phyloP scores from a whole-genome alignment of 2,329 filamentous ascomycete genomes.

The Anisogramma anomala region DNA sequence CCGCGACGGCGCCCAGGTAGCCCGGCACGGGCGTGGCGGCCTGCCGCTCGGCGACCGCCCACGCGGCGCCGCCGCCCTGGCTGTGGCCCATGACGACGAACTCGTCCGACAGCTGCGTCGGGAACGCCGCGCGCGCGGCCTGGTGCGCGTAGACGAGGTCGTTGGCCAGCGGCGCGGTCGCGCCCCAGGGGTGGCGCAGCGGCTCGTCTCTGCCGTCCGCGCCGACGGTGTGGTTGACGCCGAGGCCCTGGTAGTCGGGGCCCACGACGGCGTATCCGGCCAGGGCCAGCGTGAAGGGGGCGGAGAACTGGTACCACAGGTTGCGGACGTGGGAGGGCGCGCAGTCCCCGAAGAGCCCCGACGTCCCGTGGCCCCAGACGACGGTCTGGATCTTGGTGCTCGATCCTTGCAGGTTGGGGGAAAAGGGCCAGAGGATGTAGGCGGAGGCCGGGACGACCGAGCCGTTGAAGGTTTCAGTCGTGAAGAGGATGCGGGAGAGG shows the following conservation, averaged over 20 bases:
- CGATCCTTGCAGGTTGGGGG: conserved; percentile 15
- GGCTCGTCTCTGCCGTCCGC: conserved; percentile 21
- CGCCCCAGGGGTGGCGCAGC: conserved; percentile 31
- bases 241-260: conserved; percentile 34
- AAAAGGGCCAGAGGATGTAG: conserved; percentile 38
- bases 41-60: conserved; percentile 27
- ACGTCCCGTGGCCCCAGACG: conserved; percentile 34
- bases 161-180: conserved; percentile 26
- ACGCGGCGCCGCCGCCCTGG: conserved; percentile 33
- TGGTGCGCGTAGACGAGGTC: conserved; percentile 32
- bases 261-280: conserved; percentile 33
- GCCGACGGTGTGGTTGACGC: conserved; percentile 20
- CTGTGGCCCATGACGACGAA: conserved; percentile 27
- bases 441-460: conserved; percentile 35
- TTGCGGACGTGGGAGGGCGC: conserved; percentile 30
- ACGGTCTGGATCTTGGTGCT: conserved; percentile 22
- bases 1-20: conserved; percentile 27
- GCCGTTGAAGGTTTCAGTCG: conserved; percentile 32
- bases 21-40: conserved; percentile 22
- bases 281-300: conserved; percentile 28
- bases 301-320: conserved; percentile 30
- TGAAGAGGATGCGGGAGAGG: conserved; percentile 38
- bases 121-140: conserved; percentile 32
- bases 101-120: conserved; percentile 20
- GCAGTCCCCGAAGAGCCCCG: conserved; percentile 27